A percentile compares a stretch with the other conserved stretches of the same genome.
These are phyloP conservation scores for Gossypium rotundifolium DNA, from an alignment of 345 rosid species.

Conservation along the genomic window DNA sequence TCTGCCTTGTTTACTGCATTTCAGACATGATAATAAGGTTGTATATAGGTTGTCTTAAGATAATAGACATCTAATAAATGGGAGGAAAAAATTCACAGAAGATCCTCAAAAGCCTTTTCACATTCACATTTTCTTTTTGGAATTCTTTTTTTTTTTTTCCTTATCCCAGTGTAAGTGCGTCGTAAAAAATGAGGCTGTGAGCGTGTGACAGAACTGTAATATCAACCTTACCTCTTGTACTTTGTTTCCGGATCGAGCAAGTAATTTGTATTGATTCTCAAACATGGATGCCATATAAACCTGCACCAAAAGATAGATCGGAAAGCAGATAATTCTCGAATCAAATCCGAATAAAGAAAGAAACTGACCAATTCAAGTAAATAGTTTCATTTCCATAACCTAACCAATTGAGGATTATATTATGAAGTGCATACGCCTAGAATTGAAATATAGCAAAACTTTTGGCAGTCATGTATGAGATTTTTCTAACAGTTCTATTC, in stretches of 20 bases:
- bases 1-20: too few relatives aligned
- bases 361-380: neutral
- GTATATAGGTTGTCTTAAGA: too few relatives aligned
- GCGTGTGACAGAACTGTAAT: too few relatives aligned
- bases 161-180: too few relatives aligned
- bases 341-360: neutral
- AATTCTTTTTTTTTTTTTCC: too few relatives aligned
- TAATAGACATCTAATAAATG: too few relatives aligned
- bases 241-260: constrained; percentile 90
- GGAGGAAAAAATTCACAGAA: too few relatives aligned
- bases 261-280: constrained; percentile 79
- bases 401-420: neutral
- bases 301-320: constrained; percentile 28
- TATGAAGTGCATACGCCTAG: neutral
- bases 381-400: neutral
- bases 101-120: too few relatives aligned
- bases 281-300: constrained; percentile 94
- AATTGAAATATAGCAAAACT: neutral
- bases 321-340: constrained; percentile 3
- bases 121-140: too few relatives aligned
- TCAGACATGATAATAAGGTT: too few relatives aligned
- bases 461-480: neutral
- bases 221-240: constrained; percentile 72
- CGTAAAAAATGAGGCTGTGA: too few relatives aligned
- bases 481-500: too few relatives aligned